Percentiles rank a stretch among this genome's conserved stretches.
These are phyloP conservation scores for Ceratocystis variospora DNA, from an alignment of 2,329 filamentous ascomycete genomes.

Conservation along the genomic window DNA sequence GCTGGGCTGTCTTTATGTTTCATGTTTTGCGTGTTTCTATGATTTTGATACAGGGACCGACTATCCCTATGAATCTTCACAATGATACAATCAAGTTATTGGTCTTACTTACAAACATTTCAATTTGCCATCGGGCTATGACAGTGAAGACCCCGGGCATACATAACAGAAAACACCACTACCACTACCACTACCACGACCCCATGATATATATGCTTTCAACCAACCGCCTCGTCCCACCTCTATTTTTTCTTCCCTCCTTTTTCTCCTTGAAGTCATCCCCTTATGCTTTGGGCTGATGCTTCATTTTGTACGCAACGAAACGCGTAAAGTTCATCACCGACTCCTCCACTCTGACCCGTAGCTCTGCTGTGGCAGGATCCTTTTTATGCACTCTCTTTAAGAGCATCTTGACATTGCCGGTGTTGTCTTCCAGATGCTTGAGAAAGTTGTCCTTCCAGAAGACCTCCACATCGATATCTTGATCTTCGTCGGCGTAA, in stretches of 20 bases:
- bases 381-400: slow-evolving; percentile 48
- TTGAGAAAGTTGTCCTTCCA: slow-evolving; percentile 47
- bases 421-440: slow-evolving; percentile 41
- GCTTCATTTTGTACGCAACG: slow-evolving; percentile 50
- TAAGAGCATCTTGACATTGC: slow-evolving; percentile 41
- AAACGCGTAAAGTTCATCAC: slow-evolving; percentile 48
- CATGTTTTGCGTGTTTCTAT: slow-evolving; percentile 2
- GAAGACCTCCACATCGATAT: slow-evolving; percentile 49
- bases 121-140: neutral
- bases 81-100: neutral
- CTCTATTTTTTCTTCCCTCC: neutral
- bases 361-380: slow-evolving; percentile 37
- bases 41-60: slow-evolving; percentile 2
- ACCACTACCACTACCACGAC: neutral
- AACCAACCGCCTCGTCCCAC: neutral
- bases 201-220: neutral
- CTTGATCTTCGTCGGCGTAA: slow-evolving; percentile 46
- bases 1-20: neutral
- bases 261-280: neutral
- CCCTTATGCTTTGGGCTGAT: slow-evolving; percentile 28
- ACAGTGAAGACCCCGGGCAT: neutral
- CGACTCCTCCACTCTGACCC: slow-evolving; percentile 46
- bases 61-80: neutral
- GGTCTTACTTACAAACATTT: neutral
- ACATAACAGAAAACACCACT: neutral